Conservation (phyloP, 208 protist species). For the Crithidia brevicula region DNA sequence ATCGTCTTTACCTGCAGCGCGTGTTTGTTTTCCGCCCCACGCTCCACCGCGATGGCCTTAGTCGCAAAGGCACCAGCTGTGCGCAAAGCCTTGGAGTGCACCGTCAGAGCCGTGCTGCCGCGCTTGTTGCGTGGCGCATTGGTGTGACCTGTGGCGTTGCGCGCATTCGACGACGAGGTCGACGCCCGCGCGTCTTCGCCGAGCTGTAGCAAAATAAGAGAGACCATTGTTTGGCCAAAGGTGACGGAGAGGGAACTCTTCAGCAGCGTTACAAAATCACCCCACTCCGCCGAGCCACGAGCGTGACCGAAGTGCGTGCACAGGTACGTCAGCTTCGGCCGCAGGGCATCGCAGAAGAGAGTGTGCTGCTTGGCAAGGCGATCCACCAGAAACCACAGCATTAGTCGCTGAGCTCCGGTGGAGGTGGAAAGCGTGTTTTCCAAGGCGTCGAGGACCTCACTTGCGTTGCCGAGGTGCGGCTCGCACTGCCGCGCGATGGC, state of each 20-base stretch:
- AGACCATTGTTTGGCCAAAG: conserved; percentile 77
- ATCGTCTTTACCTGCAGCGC: conserved; percentile 89
- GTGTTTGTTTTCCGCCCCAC: conserved; percentile 58
- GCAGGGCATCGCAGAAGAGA: conserved; percentile 79
- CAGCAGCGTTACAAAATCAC: conserved; percentile 69
- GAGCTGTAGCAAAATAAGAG: conserved; percentile 76
- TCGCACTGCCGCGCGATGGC: conserved; percentile 69
- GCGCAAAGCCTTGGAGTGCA: conserved; percentile 71
- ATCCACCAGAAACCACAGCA: conserved; percentile 89
- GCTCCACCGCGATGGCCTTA: conserved; percentile 60
- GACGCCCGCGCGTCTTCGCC: conserved; percentile 31
- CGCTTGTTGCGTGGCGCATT: conserved; percentile 13
- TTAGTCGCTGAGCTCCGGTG: conserved; percentile 49
- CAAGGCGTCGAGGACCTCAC: conserved; percentile 75
- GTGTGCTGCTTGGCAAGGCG: conserved; percentile 82
- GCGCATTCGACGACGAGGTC: background rate
- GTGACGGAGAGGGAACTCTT: conserved; percentile 77
- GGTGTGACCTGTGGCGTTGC: background rate
- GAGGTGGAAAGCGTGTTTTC: conserved; percentile 75
- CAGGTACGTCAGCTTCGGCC: conserved; percentile 62
- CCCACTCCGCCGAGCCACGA: conserved; percentile 46
- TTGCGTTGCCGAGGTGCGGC: conserved; percentile 57
- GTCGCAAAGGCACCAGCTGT: conserved; percentile 74
- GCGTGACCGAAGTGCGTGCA: conserved; percentile 50
- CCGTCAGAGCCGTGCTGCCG: conserved; percentile 46